phyloP scores from a whole-genome alignment of 2,329 filamentous ascomycete genomes.

The Arthrocladium fulminans region DNA sequence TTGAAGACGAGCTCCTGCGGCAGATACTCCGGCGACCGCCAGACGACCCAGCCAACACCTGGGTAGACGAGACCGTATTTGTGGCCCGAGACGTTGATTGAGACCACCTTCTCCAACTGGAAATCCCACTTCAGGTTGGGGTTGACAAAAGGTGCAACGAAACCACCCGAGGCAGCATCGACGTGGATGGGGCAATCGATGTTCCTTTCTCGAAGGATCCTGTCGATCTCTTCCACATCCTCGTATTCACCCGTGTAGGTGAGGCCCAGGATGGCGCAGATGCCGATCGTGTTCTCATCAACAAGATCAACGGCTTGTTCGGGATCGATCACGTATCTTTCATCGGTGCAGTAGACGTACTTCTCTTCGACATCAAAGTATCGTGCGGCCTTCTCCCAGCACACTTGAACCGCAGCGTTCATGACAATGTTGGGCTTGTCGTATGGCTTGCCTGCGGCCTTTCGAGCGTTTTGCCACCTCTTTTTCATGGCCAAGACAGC shows the following conservation, averaged over 20 bases:
- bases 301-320: conserved; percentile 52
- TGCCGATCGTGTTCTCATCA: conserved; percentile 73
- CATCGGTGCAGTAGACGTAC: conserved; percentile 55
- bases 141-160: conserved; percentile 83
- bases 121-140: conserved; percentile 88
- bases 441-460: conserved; percentile 69
- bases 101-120: conserved; percentile 75
- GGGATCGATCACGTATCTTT: conserved; percentile 56
- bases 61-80: conserved; percentile 77
- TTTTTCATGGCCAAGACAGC: conserved; percentile 79
- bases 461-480: conserved; percentile 79
- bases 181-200: conserved; percentile 86
- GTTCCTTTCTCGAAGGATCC: conserved; percentile 64
- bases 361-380: conserved; percentile 94
- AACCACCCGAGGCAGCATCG: conserved; percentile 84
- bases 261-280: conserved; percentile 81
- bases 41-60: conserved; percentile 88
- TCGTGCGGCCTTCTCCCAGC: conserved; percentile 85
- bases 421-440: conserved; percentile 87
- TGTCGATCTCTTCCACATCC: conserved; percentile 85
- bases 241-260: conserved; percentile 97
- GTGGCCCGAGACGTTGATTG: conserved; percentile 90
- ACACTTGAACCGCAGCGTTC: conserved; percentile 92
- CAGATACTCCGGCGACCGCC: conserved; percentile 72
- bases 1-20: conserved; percentile 94